Percentiles rank a stretch among this genome's conserved stretches.
These are phyloP conservation scores for Hypoxylon intermedium DNA, from an alignment of 495 filamentous ascomycete genomes.

Conservation along the genomic window DNA sequence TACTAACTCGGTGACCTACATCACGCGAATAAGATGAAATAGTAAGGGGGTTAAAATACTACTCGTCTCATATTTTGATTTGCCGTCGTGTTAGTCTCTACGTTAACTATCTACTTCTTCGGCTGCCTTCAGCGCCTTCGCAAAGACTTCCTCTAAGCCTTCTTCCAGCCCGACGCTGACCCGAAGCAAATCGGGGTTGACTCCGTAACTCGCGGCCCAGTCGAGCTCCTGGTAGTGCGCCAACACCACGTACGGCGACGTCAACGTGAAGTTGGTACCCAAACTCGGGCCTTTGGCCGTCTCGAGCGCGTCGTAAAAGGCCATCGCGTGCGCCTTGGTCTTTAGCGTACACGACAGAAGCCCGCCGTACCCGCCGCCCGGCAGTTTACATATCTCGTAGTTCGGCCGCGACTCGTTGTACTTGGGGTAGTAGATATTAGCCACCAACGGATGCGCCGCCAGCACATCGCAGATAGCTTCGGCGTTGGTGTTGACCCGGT, in stretches of 20 bases:
- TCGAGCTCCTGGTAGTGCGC: constrained; percentile 93
- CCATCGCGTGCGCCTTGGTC: constrained; percentile 69
- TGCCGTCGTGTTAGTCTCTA: constrained; percentile 1
- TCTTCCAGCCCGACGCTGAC: constrained; percentile 92
- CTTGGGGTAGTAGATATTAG: constrained; percentile 87
- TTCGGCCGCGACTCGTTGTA: constrained; percentile 68
- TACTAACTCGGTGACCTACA: no score
- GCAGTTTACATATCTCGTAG: constrained; percentile 80
- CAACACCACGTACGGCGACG: constrained; percentile 85
- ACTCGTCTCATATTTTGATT: neutral
- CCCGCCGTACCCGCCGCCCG: constrained; percentile 87
- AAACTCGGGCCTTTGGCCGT: constrained; percentile 93
- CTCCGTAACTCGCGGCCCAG: constrained; percentile 82
- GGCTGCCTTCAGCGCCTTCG: constrained; percentile 56
- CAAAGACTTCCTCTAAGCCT: constrained; percentile 61
- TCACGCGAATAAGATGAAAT: no score
- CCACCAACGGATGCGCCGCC: constrained; percentile 63
- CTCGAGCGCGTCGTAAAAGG: constrained; percentile 85
- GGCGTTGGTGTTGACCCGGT: constrained; percentile 84
- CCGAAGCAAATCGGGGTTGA: constrained; percentile 77
- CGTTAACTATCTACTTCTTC: constrained; percentile 39
- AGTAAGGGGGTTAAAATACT: no score
- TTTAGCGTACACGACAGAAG: constrained; percentile 84
- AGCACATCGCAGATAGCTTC: constrained; percentile 81
- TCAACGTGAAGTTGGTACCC: constrained; percentile 95